These are phyloP conservation scores for Craterostigma plantagineum DNA, from an alignment of 257 asterid species.

Conservation along the genomic window DNA sequence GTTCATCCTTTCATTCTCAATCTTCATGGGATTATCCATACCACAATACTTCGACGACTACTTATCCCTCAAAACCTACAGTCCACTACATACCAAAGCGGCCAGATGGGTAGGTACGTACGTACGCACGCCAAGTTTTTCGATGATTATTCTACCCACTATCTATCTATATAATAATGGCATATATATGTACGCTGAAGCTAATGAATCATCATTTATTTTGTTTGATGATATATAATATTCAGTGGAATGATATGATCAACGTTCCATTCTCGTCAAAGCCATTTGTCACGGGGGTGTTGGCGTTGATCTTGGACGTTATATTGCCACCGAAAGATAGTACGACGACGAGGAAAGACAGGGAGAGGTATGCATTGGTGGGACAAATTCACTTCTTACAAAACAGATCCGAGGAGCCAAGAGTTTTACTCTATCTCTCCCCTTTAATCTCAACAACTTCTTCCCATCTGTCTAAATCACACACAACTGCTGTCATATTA, in stretches of 20 bases:
- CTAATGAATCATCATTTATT: too few relatives aligned
- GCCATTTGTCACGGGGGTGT: conserved; percentile 55
- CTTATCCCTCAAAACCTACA: conserved; percentile 25
- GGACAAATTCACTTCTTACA: conserved; percentile 61
- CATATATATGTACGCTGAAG: too few relatives aligned
- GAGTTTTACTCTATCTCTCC: conserved; percentile 82
- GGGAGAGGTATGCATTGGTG: conserved; percentile 97
- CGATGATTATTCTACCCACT: too few relatives aligned
- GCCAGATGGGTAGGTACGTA: conserved; percentile 99
- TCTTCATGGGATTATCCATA: conserved; percentile 83
- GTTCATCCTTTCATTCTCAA: conserved; percentile 69
- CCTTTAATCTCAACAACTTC: conserved; percentile 79
- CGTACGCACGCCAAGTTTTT: too few relatives aligned
- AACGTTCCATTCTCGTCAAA: conserved; percentile 75
- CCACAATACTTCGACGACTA: conserved; percentile 88
- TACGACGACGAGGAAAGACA: conserved; percentile 40
- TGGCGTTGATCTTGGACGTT: conserved; percentile 51
- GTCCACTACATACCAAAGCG: conserved; percentile 72
- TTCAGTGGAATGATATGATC: conserved; percentile 85
- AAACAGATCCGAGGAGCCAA: conserved; percentile 69
- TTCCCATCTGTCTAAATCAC: conserved; percentile 61
- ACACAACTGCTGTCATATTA: too few relatives aligned
- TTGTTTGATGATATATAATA: background rate
- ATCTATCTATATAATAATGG: too few relatives aligned
- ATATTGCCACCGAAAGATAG: conserved; percentile 48